Conservation (phyloP, 441 rosid genomes). For the Macaranga tanarius region DNA sequence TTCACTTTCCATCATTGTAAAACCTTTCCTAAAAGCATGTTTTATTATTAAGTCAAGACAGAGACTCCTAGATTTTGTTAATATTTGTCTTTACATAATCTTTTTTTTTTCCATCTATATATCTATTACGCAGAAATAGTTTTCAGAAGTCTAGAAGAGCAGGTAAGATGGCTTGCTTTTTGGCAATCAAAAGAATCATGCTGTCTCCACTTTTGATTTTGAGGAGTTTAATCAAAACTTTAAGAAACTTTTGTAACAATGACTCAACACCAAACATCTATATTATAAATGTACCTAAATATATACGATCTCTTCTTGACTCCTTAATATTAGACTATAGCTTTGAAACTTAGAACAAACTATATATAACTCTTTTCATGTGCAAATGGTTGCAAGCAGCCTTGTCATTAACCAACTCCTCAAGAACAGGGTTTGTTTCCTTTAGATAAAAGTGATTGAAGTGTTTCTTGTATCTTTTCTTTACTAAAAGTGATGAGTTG, state of each 20-base stretch:
- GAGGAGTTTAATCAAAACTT: conserved; percentile 23
- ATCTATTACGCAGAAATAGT: neutral
- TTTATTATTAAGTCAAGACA: conserved; percentile 30
- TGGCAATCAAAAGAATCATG: conserved; percentile 28
- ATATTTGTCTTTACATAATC: conserved; percentile 6
- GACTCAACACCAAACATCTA: neutral
- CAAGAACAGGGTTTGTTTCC: conserved; percentile 14
- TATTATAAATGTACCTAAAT: too few relatives aligned
- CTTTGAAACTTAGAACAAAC: conserved; percentile 1
- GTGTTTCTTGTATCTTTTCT: conserved; percentile 16
- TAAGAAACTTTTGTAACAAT: conserved; percentile 27
- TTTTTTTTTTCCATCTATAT: neutral
- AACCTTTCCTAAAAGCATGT: conserved; percentile 29
- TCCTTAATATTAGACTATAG: neutral
- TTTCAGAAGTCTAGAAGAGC: conserved; percentile 5
- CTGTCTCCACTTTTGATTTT: conserved; percentile 32
- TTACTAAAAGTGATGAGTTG: conserved; percentile 14
- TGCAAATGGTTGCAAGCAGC: neutral
- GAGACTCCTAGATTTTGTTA: conserved; percentile 6
- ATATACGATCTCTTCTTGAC: too few relatives aligned
- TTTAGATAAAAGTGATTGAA: conserved; percentile 19
- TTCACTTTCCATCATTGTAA: conserved; percentile 28
- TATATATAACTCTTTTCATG: neutral
- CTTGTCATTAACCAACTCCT: conserved; percentile 9
- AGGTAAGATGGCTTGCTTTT: conserved; percentile 20